Percentiles rank a stretch among this genome's conserved stretches.
Conservation (phyloP, 192 early-diverging fungal species). For the Geranomyces variabilis region DNA sequence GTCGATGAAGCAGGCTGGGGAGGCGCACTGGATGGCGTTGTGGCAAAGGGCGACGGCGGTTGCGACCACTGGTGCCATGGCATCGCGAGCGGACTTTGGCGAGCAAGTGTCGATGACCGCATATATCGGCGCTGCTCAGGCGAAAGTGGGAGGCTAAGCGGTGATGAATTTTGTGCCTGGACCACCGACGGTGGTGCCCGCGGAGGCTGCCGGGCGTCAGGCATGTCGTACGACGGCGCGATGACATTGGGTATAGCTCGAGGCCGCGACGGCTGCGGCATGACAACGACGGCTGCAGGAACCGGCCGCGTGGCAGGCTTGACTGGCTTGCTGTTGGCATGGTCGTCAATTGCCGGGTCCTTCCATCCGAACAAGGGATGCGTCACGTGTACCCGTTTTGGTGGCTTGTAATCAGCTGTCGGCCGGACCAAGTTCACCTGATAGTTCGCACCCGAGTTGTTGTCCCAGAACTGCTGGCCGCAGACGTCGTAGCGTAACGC, state of each 20-base stretch:
- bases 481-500: slow-evolving; percentile 68
- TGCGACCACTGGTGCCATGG: neutral
- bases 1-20: neutral
- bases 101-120: slow-evolving; percentile 3
- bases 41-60: neutral
- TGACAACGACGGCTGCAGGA: neutral
- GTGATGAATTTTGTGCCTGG: neutral
- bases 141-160: slow-evolving; percentile 10
- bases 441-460: slow-evolving; percentile 89
- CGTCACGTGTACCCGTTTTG: neutral
- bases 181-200: neutral
- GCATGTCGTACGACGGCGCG: slow-evolving; percentile 3
- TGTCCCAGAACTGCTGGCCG: slow-evolving; percentile 87
- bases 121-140: neutral
- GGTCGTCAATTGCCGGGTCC: neutral
- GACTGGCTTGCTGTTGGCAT: neutral
- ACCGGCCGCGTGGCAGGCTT: neutral
- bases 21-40: neutral
- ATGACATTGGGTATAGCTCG: neutral
- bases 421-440: slow-evolving; percentile 2
- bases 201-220: neutral
- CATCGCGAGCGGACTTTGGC: neutral
- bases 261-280: too few species aligned
- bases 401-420: neutral
- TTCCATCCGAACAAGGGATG: slow-evolving; percentile 4